A percentile compares a stretch with the other conserved stretches of the same genome.
These are phyloP conservation scores for Fraxinus nigra DNA, from an alignment of 305 asterid genomes.

Conservation along the genomic window DNA sequence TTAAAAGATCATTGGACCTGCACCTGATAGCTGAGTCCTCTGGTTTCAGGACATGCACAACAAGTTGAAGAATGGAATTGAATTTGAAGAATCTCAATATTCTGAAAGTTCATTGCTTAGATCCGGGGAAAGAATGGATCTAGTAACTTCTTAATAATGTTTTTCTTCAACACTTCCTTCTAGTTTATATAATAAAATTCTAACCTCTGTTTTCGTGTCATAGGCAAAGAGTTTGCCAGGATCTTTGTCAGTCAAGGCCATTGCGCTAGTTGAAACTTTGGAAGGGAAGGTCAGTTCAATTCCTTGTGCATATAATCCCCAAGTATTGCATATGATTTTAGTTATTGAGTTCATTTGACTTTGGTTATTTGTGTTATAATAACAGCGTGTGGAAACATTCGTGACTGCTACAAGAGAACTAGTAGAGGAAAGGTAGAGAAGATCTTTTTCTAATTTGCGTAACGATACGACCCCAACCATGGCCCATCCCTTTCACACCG, in stretches of 20 bases:
- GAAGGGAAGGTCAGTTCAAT: conserved; percentile 78
- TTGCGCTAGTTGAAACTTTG: conserved; percentile 65
- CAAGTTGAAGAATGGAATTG: conserved; percentile 74
- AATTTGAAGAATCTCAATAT: conserved; percentile 62
- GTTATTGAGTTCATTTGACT: conserved; percentile 22
- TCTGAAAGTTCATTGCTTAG: conserved; percentile 48
- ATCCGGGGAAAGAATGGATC: conserved; percentile 65
- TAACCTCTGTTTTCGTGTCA: conserved; percentile 17
- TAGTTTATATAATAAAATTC: conserved; percentile 19
- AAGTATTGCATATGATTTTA: conserved; percentile 13
- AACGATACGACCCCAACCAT: neutral
- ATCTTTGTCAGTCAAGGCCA: conserved; percentile 61
- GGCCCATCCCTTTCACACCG: neutral
- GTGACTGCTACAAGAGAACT: conserved; percentile 63
- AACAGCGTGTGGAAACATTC: conserved; percentile 74
- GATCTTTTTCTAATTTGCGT: conserved; percentile 5
- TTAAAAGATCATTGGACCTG: conserved; percentile 9
- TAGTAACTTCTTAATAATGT: conserved; percentile 40
- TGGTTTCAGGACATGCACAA: conserved; percentile 61
- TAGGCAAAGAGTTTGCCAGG: conserved; percentile 79
- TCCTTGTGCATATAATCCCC: conserved; percentile 9
- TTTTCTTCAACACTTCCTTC: conserved; percentile 18
- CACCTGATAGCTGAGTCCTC: conserved; percentile 22
- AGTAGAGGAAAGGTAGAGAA: conserved; percentile 73
- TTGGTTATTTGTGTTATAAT: conserved; percentile 27